These are phyloP conservation scores for Cladophialophora psammophila DNA, from an alignment of 2,329 filamentous ascomycete species.

Conservation along the genomic window DNA sequence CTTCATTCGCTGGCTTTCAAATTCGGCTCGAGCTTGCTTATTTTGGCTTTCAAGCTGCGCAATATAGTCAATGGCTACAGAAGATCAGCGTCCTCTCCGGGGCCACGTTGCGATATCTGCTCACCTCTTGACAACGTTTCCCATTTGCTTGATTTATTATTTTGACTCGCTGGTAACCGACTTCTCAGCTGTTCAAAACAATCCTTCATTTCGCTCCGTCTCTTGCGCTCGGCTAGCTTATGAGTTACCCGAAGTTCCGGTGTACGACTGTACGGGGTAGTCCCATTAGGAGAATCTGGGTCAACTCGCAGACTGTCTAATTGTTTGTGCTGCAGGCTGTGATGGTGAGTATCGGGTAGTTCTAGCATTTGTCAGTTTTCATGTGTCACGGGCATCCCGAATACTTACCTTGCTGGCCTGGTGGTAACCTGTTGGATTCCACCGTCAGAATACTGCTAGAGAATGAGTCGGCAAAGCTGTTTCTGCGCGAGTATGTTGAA, in stretches of 20 bases:
- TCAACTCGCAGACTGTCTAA: slow-evolving; percentile 57
- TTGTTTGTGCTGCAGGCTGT: slow-evolving; percentile 58
- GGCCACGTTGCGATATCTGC: slow-evolving; percentile 6
- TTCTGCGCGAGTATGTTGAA: slow-evolving; percentile 53
- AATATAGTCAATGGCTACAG: slow-evolving; percentile 58
- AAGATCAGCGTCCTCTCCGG: slow-evolving; percentile 9
- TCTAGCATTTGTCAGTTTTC: slow-evolving; percentile 43
- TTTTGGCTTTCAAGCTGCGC: slow-evolving; percentile 52
- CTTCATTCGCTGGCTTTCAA: slow-evolving; percentile 45
- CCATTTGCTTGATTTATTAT: slow-evolving; percentile 62
- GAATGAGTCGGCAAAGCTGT: slow-evolving; percentile 56
- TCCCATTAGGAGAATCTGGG: slow-evolving; percentile 50
- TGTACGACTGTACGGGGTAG: slow-evolving; percentile 58
- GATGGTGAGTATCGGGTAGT: slow-evolving; percentile 57
- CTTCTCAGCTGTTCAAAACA: slow-evolving; percentile 57
- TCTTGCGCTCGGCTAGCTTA: slow-evolving; percentile 59
- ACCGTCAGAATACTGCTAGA: slow-evolving; percentile 59
- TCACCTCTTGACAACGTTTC: slow-evolving; percentile 58
- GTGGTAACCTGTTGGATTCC: slow-evolving; percentile 60
- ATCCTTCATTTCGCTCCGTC: slow-evolving; percentile 61
- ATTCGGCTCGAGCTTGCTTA: slow-evolving; percentile 48
- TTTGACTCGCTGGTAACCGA: slow-evolving; percentile 55
- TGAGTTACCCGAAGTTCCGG: slow-evolving; percentile 59
- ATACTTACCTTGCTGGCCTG: slow-evolving; percentile 56
- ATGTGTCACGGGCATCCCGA: background rate